A percentile compares a stretch with the other conserved stretches of the same genome.
These are phyloP conservation scores for Prunus dulcis DNA, from an alignment of 306 rosid species.

Conservation along the genomic window DNA sequence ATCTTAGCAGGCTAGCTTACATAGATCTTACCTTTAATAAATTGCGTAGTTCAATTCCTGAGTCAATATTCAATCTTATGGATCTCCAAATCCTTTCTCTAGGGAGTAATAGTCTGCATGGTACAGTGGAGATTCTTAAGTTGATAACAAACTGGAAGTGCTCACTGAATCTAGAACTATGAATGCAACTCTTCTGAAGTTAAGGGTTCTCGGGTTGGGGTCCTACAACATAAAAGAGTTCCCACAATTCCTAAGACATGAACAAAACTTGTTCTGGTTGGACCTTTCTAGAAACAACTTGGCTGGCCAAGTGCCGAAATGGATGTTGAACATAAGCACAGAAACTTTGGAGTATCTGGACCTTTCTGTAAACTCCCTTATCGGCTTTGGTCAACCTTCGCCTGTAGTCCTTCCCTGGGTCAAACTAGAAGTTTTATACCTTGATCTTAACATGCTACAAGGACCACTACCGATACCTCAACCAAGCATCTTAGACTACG, in stretches of 20 bases:
- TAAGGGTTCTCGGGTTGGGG: rapidly evolving
- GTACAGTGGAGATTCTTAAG: background rate
- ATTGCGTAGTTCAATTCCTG: background rate
- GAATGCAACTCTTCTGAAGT: background rate
- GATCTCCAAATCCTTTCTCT: background rate
- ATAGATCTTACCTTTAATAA: no score
- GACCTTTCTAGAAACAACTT: background rate
- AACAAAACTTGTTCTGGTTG: no score
- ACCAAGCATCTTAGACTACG: background rate
- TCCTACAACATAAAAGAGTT: no score
- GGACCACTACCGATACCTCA: background rate
- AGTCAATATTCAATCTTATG: background rate
- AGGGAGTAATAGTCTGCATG: no score
- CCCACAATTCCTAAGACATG: no score
- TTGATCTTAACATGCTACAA: background rate
- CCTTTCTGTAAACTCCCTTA: background rate
- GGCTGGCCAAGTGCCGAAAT: background rate
- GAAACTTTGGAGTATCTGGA: background rate
- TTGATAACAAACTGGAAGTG: background rate
- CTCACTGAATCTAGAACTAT: rapidly evolving
- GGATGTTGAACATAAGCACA: background rate
- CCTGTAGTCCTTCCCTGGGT: background rate
- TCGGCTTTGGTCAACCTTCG: background rate
- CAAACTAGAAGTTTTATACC: rapidly evolving
- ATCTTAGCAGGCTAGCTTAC: background rate